phyloP scores from a whole-genome alignment of 1,284 basidiomycete genomes.

The Leccinum laetum region DNA sequence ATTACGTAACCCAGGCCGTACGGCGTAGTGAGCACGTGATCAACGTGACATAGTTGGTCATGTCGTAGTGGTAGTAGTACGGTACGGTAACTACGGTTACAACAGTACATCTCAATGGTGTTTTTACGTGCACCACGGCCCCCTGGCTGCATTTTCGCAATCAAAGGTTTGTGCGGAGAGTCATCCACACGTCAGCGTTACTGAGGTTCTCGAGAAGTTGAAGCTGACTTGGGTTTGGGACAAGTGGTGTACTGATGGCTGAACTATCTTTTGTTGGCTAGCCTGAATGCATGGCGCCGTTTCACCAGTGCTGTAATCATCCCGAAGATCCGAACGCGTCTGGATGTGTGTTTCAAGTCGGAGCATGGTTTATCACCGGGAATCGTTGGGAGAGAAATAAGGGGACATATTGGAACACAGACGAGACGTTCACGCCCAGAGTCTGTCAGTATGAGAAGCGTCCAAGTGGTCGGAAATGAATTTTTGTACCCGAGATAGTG shows the following conservation, averaged over 20 bases:
- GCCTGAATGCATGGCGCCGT: constrained; percentile 85
- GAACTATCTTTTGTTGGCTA: not conserved
- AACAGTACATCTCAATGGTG: no score
- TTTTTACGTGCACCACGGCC: no score
- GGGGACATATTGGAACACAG: constrained; percentile 29
- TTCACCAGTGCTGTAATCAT: constrained; percentile 63
- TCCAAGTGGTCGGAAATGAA: constrained; percentile 80
- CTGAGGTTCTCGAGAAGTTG: constrained; percentile 90
- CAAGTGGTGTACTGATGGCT: not conserved
- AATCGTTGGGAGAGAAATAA: constrained; percentile 93
- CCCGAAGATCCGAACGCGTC: constrained; percentile 81
- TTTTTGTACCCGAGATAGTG: constrained; percentile 80
- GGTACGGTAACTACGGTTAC: no score
- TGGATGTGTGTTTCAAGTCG: constrained; percentile 89
- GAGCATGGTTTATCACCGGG: constrained; percentile 92
- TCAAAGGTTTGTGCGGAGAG: no score
- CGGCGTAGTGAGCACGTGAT: no score
- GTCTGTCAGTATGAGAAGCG: no score
- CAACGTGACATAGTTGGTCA: no score
- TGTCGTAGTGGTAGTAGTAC: no score
- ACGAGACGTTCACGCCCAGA: no score
- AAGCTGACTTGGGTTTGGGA: constrained; percentile 47
- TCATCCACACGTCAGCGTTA: constrained; percentile 72
- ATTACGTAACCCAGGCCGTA: no score
- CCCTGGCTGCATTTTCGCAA: no score